phyloP scores from a whole-genome alignment of 2,329 filamentous ascomycete genomes.

The Lecanicillium sp. region DNA sequence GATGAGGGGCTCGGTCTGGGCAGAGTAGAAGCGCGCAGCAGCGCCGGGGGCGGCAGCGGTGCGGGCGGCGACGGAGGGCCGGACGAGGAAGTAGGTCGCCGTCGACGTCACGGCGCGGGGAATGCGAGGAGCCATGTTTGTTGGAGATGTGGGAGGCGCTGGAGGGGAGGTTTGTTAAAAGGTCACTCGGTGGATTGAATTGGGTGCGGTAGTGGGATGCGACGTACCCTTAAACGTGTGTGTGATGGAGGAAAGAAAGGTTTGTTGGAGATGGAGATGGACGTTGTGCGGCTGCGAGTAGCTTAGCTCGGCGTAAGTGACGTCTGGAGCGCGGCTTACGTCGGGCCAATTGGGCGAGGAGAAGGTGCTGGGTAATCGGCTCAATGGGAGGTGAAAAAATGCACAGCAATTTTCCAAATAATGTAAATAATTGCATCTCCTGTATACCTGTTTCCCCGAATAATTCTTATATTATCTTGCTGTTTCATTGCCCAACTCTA shows the following conservation, averaged over 20 bases:
- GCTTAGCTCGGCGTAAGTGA: constrained; percentile 1
- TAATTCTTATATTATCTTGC: too few relatives aligned
- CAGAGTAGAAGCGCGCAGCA: constrained; percentile 34
- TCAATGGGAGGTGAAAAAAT: too few relatives aligned
- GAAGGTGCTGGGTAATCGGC: background rate
- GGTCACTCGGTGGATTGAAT: background rate
- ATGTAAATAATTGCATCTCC: too few relatives aligned
- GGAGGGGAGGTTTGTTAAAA: background rate
- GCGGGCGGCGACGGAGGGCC: constrained; percentile 17
- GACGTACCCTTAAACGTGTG: background rate
- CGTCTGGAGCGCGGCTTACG: constrained; percentile 10
- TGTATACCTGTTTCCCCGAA: too few relatives aligned
- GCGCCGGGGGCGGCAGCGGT: constrained; percentile 8
- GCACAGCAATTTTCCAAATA: too few relatives aligned
- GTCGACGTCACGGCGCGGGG: constrained; percentile 9
- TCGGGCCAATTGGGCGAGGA: constrained; percentile 5
- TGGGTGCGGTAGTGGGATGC: background rate
- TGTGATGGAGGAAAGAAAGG: background rate
- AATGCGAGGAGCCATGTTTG: constrained; percentile 7
- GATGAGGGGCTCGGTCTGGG: constrained; percentile 49
- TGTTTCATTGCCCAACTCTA: too few relatives aligned
- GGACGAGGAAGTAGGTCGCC: constrained; percentile 22
- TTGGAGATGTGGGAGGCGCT: too few relatives aligned
- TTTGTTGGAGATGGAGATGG: background rate
- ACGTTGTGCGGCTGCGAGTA: background rate